Percentiles rank a stretch among this genome's conserved stretches.
phyloP scores from a whole-genome alignment of 2,329 filamentous ascomycete genomes.

The Apiospora aurea region DNA sequence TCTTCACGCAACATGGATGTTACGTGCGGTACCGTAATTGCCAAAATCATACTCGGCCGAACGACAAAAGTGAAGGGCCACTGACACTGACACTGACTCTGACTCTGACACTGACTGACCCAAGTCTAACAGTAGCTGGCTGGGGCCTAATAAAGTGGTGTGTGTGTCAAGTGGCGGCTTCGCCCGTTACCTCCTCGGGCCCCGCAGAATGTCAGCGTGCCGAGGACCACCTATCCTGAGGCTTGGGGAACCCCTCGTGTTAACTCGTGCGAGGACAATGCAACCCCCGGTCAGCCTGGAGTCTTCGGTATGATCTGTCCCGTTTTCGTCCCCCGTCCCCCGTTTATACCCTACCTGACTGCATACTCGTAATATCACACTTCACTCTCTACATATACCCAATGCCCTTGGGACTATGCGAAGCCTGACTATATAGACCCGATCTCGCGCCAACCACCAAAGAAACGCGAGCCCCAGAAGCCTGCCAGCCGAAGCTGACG shows the following conservation, averaged over 20 bases:
- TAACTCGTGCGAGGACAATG: background rate
- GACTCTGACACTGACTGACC: background rate
- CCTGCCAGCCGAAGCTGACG: constrained; percentile 6
- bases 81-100: background rate
- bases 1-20: too few relatives aligned
- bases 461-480: background rate
- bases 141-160: background rate
- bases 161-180: background rate
- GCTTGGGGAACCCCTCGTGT: constrained; percentile 4
- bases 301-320: constrained; percentile 1
- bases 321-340: constrained; percentile 9
- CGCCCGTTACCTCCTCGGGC: constrained; percentile 5
- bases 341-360: background rate
- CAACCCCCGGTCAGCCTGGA: constrained; percentile 6
- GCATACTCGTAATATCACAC: background rate
- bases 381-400: background rate
- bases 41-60: background rate
- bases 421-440: background rate
- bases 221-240: background rate
- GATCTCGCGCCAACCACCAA: background rate
- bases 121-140: background rate
- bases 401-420: background rate
- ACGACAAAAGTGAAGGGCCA: background rate
- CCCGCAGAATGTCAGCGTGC: constrained; percentile 7
- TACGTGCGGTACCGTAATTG: too few relatives aligned